Base-by-base conservation (phyloP, 2,329 filamentous ascomycete genomes). In the Rhinocladiella similis region DNA sequence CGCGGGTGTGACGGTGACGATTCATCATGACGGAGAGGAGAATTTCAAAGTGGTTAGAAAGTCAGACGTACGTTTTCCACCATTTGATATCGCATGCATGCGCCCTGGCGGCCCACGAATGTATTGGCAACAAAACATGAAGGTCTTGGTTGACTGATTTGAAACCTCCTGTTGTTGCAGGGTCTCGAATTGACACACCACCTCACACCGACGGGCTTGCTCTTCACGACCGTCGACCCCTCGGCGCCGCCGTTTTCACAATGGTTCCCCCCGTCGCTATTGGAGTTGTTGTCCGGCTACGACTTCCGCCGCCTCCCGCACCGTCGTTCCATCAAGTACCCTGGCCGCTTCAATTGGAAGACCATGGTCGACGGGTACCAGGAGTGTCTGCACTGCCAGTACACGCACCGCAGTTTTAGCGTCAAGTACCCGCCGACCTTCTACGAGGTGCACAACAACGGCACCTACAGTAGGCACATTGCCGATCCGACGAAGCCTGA, bases 351-450 rank as follows among this genome's bases (percentile, higher is more conserved):
- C 71, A 84, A 84, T 65, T 83, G 80, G 80, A 83, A 83, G 65
- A 82, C 80, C 0, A 83, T 83, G 80, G 79, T 83, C 20, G 80
- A 83, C 57, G 80, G 80, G 6, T 83, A 81, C 59, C 80, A 83
- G 66, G 81, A 83, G 67, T 84, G 81, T 59, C 73, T 83, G 18
- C 80, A 83, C 65, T 83, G 80, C 69, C 77, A 80, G 63, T 83
- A 83, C 67, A 83, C 81, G 0, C 81, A 84, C 57, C 80, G 80
- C 0, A 78, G 77, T 4, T 83, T 83, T 67, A 77, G 76, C 18
- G 72, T 80, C 55, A 77, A 74, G 59, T 84, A 83, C 53, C 79
- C 80, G 4, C 79, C 80, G 2, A 80, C 78, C 1, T 81, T 79
- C 65, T 83, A 83, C 66, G 73, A 74, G 14, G 80, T 84, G 3